A percentile compares a stretch with the other conserved stretches of the same genome.
Evolutionary conservation across 176 grass and related monocot genomes (phyloP).

Genomic region (Dendrocalamus sinicus): DNA sequence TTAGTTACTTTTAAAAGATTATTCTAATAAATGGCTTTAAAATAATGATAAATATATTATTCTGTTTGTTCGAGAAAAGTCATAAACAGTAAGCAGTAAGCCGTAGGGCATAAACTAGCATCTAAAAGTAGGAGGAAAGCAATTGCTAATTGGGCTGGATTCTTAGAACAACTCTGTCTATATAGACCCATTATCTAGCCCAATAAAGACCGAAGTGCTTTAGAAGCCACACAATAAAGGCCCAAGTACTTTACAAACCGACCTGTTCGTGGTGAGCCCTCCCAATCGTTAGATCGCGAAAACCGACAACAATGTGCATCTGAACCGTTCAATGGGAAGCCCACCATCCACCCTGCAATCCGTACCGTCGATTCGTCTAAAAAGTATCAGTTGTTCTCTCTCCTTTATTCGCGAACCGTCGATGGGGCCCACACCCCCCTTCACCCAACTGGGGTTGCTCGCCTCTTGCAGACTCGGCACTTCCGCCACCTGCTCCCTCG

Average conservation of each 20-base stretch:
- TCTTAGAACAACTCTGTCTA: neutral
- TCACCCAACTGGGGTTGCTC: constrained; percentile 34
- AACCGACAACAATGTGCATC: neutral
- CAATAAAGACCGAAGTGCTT: neutral
- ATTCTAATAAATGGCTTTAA: too few relatives aligned
- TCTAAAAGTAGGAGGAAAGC: too few relatives aligned
- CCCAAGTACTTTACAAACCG: neutral
- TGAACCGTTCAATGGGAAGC: neutral
- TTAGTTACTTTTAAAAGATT: too few relatives aligned
- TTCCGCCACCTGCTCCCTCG: constrained; percentile 38
- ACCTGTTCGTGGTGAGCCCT: neutral
- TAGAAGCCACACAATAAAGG: neutral
- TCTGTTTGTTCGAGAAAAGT: too few relatives aligned
- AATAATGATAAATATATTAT: too few relatives aligned
- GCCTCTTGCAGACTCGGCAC: constrained; percentile 41
- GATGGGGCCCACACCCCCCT: constrained; percentile 15
- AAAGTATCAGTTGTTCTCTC: neutral
- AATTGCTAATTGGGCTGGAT: neutral
- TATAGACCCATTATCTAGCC: neutral
- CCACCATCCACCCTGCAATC: neutral
- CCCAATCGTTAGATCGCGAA: neutral
- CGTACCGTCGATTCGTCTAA: neutral
- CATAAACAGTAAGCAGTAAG: too few relatives aligned
- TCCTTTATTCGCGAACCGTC: constrained; percentile 27
- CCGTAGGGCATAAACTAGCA: too few relatives aligned